These are phyloP conservation scores for Chamaenerion angustifolium DNA, from an alignment of 345 rosid species.

Conservation along the genomic window DNA sequence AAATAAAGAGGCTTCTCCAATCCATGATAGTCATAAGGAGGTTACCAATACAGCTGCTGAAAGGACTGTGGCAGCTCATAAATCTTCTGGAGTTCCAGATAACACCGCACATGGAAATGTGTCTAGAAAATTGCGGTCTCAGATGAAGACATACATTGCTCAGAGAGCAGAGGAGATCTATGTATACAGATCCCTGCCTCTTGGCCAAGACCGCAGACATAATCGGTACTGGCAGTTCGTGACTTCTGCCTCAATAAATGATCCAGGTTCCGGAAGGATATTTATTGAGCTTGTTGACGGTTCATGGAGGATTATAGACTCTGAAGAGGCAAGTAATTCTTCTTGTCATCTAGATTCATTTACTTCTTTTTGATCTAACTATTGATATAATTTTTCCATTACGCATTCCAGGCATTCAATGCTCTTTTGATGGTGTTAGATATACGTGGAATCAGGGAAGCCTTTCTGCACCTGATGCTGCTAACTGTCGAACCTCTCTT, in stretches of 20 bases:
- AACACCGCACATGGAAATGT: slow-evolving; percentile 46
- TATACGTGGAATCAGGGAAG: slow-evolving; percentile 83
- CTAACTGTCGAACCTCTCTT: slow-evolving; percentile 67
- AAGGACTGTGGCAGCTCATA: slow-evolving; percentile 29
- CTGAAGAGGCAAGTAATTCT: slow-evolving; percentile 53
- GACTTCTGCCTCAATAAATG: slow-evolving; percentile 73
- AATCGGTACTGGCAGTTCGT: slow-evolving; percentile 96
- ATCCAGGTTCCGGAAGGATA: slow-evolving; percentile 82
- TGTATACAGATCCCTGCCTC: slow-evolving; percentile 88
- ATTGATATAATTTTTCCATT: neutral
- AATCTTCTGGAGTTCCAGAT: slow-evolving; percentile 40
- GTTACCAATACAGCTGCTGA: slow-evolving; percentile 27
- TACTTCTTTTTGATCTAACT: neutral
- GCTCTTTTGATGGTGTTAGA: slow-evolving; percentile 69
- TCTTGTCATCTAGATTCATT: neutral
- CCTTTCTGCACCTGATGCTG: slow-evolving; percentile 85
- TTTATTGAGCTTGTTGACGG: slow-evolving; percentile 76
- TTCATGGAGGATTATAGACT: slow-evolving; percentile 78
- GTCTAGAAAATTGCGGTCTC: slow-evolving; percentile 80
- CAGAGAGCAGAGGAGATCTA: slow-evolving; percentile 92
- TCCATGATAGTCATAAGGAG: slow-evolving; percentile 31
- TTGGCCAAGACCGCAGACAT: slow-evolving; percentile 95
- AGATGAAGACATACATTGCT: slow-evolving; percentile 72
- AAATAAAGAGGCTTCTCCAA: slow-evolving; percentile 38
- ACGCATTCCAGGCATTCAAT: slow-evolving; percentile 62